These are phyloP conservation scores for Yamadazyma siamensis DNA, from an alignment of 1,139 yeast genomes.

Conservation along the genomic window DNA sequence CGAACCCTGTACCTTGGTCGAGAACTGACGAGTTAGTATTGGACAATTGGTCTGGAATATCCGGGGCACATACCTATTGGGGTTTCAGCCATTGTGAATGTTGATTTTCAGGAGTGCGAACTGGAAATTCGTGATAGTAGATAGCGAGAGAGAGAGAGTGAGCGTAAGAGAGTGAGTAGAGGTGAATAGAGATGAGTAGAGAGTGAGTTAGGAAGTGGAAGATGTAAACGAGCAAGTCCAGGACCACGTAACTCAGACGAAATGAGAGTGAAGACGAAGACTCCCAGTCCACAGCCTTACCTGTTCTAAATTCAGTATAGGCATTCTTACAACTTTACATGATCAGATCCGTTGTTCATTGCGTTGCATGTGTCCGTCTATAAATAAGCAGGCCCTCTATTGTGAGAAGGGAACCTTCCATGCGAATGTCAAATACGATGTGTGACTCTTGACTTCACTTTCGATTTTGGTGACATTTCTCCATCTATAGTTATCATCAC, in stretches of 20 bases:
- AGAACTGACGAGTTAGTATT: slow-evolving; percentile 55
- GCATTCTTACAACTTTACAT: too few relatives aligned
- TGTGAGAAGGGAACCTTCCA: slow-evolving; percentile 9
- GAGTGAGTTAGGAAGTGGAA: too few relatives aligned
- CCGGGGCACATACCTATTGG: slow-evolving; percentile 53
- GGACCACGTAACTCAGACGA: too few relatives aligned
- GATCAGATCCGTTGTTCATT: too few relatives aligned
- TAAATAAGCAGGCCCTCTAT: not conserved
- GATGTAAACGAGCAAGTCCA: too few relatives aligned
- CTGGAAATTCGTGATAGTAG: too few relatives aligned
- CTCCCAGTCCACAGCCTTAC: too few relatives aligned
- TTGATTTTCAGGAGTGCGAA: not conserved
- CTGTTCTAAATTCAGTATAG: too few relatives aligned
- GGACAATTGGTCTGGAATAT: not conserved
- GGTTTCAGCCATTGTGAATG: slow-evolving; percentile 34
- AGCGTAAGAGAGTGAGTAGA: not conserved
- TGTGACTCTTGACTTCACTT: slow-evolving; percentile 85
- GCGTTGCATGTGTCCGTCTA: too few relatives aligned
- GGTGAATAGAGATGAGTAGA: too few relatives aligned
- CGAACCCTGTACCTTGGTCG: slow-evolving; percentile 99
- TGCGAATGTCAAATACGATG: slow-evolving; percentile 94
- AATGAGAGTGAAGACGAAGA: too few relatives aligned
- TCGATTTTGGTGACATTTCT: slow-evolving; percentile 77
- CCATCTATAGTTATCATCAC: slow-evolving; percentile 81
- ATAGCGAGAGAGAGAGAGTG: not conserved